Evolutionary conservation across 805 yeast species (phyloP).

Genomic region (Starmera amethionina): DNA sequence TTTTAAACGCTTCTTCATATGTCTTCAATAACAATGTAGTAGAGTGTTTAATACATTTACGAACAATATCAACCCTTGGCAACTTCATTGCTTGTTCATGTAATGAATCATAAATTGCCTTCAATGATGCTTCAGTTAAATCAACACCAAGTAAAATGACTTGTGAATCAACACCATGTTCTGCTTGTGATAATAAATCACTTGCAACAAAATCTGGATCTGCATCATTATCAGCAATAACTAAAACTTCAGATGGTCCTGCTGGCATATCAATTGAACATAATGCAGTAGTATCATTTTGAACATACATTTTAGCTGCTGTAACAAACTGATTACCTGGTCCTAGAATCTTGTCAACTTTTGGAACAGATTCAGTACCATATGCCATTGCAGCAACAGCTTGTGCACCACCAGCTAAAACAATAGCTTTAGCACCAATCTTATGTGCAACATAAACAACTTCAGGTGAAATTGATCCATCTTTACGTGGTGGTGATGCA

Average conservation of each 20-base stretch:
- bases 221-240: conserved; percentile 80
- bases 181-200: conserved; percentile 95
- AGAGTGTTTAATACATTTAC: conserved; percentile 88
- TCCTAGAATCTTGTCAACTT: conserved; percentile 94
- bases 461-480: conserved; percentile 92
- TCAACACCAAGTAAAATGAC: conserved; percentile 83
- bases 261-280: conserved; percentile 99
- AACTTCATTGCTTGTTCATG: conserved; percentile 71
- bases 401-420: conserved; percentile 98
- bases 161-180: conserved; percentile 97
- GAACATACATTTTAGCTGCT: conserved; percentile 97
- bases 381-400: conserved; percentile 99
- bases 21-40: conserved; percentile 61
- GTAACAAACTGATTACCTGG: conserved; percentile 99
- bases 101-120: conserved; percentile 72
- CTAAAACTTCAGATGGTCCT: conserved; percentile 97
- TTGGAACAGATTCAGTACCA: conserved; percentile 87
- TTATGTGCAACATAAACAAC: conserved; percentile 96
- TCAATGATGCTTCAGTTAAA: conserved; percentile 48
- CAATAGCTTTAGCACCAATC: conserved; percentile 83
- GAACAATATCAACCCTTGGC: conserved; percentile 89
- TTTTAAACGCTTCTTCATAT: conserved; percentile 72
- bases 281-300: conserved; percentile 88
- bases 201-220: conserved; percentile 97
- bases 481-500: conserved; percentile 93